phyloP scores from a whole-genome alignment of 2,329 filamentous ascomycete species.

The Diaporthe eres region DNA sequence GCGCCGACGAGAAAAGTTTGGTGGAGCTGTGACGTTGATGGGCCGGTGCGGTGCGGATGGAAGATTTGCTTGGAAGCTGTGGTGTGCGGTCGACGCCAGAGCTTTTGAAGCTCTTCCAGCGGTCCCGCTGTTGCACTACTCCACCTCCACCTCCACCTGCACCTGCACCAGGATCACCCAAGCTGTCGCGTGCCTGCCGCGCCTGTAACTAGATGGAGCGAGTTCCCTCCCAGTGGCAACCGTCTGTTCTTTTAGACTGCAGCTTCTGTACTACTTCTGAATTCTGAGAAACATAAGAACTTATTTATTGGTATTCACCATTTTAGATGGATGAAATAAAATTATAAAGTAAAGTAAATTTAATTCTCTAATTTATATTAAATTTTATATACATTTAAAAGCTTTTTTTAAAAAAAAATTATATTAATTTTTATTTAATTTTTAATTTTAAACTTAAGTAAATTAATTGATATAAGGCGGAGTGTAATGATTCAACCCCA shows the following conservation, averaged over 20 bases:
- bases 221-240: neutral
- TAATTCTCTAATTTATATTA: neutral
- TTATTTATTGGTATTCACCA: neutral
- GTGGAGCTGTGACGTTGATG: slow-evolving; percentile 41
- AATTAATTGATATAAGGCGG: no score
- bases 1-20: slow-evolving; percentile 32
- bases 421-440: neutral
- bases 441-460: neutral
- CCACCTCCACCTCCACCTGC: slow-evolving; percentile 2
- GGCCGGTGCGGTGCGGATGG: neutral
- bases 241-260: neutral
- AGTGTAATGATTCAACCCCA: neutral
- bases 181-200: slow-evolving; percentile 32
- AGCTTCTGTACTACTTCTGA: neutral
- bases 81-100: slow-evolving; percentile 1
- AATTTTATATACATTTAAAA: neutral
- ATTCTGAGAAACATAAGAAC: no score
- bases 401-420: neutral
- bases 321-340: neutral
- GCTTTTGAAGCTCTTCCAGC: slow-evolving; percentile 23
- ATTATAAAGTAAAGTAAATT: neutral
- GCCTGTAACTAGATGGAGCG: neutral
- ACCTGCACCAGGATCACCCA: slow-evolving; percentile 1
- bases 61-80: slow-evolving; percentile 22
- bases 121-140: slow-evolving; percentile 9